Percentiles rank a stretch among this genome's conserved stretches.
Conservation (phyloP, 2,329 filamentous ascomycete species). For the Arthrobotrys sphaeroides region DNA sequence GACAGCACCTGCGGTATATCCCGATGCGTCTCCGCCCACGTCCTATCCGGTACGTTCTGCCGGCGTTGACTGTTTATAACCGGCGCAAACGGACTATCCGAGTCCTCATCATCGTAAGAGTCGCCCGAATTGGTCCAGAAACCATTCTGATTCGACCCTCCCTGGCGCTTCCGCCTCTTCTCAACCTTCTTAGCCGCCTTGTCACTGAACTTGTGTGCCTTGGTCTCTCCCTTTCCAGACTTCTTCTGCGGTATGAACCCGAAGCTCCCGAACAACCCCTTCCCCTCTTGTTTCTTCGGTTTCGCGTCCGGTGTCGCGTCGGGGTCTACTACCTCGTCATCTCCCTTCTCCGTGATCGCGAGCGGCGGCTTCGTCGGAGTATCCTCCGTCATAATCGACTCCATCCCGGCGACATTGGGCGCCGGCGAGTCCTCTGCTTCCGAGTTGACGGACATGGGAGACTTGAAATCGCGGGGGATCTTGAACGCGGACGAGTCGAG, state of each 20-base stretch:
- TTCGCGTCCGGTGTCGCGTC: background rate
- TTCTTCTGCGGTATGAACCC: conserved; percentile 41
- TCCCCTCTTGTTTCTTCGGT: background rate
- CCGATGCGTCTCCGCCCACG: conserved; percentile 67
- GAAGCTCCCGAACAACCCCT: conserved; percentile 32
- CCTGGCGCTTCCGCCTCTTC: conserved; percentile 30
- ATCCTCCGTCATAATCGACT: conserved; percentile 39
- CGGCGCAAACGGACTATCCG: conserved; percentile 22
- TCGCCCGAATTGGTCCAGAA: conserved; percentile 43
- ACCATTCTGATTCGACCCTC: conserved; percentile 20
- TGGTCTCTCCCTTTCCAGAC: conserved; percentile 8
- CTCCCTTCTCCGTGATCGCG: background rate
- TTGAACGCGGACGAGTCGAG: conserved; percentile 43
- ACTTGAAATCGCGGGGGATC: conserved; percentile 33
- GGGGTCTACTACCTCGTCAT: background rate
- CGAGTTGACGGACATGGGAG: conserved; percentile 38
- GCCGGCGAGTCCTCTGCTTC: conserved; percentile 46
- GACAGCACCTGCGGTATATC: conserved; percentile 70
- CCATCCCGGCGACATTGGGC: conserved; percentile 32
- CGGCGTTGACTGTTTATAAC: background rate
- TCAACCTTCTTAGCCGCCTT: conserved; percentile 40
- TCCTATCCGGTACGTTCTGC: conserved; percentile 1
- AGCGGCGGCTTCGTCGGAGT: conserved; percentile 21
- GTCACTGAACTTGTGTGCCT: conserved; percentile 46
- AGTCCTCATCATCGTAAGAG: conserved; percentile 39